Percentiles rank a stretch among this genome's conserved stretches.
Evolutionary conservation across 169 alveolate genomes (phyloP).

Genomic region (Cryptosporidium bovis): DNA sequence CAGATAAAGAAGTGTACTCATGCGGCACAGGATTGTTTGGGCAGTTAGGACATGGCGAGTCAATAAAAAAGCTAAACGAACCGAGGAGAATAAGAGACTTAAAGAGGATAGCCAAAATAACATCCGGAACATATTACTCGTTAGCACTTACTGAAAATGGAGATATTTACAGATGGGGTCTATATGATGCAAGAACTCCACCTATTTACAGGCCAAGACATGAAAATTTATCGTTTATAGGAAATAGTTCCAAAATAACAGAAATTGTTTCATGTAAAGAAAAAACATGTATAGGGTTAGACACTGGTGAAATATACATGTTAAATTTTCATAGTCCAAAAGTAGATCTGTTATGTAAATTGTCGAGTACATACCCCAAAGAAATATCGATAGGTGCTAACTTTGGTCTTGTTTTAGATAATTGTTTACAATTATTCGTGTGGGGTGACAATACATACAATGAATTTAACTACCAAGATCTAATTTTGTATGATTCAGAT

Average conservation of each 20-base stretch:
- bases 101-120: slow-evolving; percentile 8
- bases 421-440: slow-evolving; percentile 30
- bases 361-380: neutral
- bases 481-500: slow-evolving; percentile 16
- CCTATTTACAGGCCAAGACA: slow-evolving; percentile 25
- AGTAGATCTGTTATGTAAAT: slow-evolving; percentile 15
- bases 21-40: slow-evolving; percentile 67
- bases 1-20: slow-evolving; percentile 26
- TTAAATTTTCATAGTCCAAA: slow-evolving; percentile 57
- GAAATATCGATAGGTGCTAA: slow-evolving; percentile 63
- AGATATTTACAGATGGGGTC: slow-evolving; percentile 67
- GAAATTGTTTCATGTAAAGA: slow-evolving; percentile 44
- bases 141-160: slow-evolving; percentile 39
- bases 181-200: slow-evolving; percentile 31
- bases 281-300: slow-evolving; percentile 48
- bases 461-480: slow-evolving; percentile 33
- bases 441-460: slow-evolving; percentile 74
- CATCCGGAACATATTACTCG: slow-evolving; percentile 35
- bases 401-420: slow-evolving; percentile 49
- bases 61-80: slow-evolving; percentile 22
- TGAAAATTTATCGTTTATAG: slow-evolving; percentile 18
- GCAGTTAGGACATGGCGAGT: slow-evolving; percentile 62
- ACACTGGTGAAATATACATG: slow-evolving; percentile 47
- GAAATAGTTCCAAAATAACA: slow-evolving; percentile 3
- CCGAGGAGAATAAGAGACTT: slow-evolving; percentile 33